Conservation (phyloP, 306 rosid genomes). For the Amphicarpaea edgeworthii region DNA sequence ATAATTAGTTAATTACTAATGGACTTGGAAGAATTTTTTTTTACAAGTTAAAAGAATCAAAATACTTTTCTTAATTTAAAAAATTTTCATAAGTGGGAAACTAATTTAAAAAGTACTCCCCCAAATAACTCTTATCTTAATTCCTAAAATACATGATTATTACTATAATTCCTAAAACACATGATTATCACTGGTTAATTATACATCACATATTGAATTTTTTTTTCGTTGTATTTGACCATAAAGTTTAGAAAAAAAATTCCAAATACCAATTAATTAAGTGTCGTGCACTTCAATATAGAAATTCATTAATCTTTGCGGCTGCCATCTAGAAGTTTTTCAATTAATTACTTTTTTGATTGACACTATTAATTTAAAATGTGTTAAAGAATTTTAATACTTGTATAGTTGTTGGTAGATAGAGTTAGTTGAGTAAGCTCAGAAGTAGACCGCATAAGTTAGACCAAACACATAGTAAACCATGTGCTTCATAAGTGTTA, state of each 20-base stretch:
- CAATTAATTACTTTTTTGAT: background rate
- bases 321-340: conserved; percentile 41
- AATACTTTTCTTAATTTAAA: background rate
- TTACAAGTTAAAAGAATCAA: background rate
- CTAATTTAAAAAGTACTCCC: background rate
- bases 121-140: background rate
- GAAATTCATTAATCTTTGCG: background rate
- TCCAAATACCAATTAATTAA: conserved; percentile 12
- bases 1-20: background rate
- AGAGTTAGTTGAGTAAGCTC: conserved; percentile 30
- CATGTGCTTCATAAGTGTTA: conserved; percentile 30
- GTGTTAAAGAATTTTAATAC: background rate
- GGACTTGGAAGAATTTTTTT: background rate
- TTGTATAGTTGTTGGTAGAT: conserved; percentile 11
- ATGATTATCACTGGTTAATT: background rate
- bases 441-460: conserved; percentile 2
- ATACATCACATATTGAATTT: background rate
- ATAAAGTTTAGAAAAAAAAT: conserved; percentile 38
- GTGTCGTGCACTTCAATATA: conserved; percentile 47
- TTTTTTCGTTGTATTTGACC: background rate
- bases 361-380: background rate
- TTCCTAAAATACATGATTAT: too few species aligned
- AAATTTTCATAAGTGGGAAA: background rate
- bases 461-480: conserved; percentile 20
- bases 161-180: too few species aligned